Base-by-base conservation (phyloP, 768 basidiomycete genomes). In the Amanita inopinata region DNA sequence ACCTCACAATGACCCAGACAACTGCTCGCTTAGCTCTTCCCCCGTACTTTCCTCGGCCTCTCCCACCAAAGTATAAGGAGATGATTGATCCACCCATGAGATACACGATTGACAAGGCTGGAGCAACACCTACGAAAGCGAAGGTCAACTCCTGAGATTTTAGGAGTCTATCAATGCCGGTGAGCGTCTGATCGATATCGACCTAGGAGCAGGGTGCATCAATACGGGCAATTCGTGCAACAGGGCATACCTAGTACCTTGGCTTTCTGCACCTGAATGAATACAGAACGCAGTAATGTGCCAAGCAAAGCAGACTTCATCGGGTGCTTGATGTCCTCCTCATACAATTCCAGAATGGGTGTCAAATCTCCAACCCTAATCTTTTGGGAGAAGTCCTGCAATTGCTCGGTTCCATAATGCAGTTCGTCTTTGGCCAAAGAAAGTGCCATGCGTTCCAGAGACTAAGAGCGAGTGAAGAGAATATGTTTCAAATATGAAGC, bases 111-210 rank as follows among this genome's bases (percentile, higher is more conserved):
- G 82, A 75, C 37, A 97, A 62, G 0, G 85, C 82, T 6, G 94
- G 94, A 0, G 94, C 92, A 11, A 98, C 83, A 50, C 93, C 93
- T 46, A 97, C 91, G 54, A 97, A 97, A 4, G 87, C 94, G 53
- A 99, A 99, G 1, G 91, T 96, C 33, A 96, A 68, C 56, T 94
- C 89, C 61, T 96, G 92, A 1, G 89, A 93, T 51, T 83, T 89
- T 49, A 98, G 78, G 42, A 98, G 67, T 55, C 84, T 90, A 60
- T 97, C 94, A 50, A 98, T 92, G 4, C 93, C 93, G 6, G 79
- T 68, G 31, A 97, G 67, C 0, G 92, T 83, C 60, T 93, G 80
- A 49, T 93, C 87, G 40, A 96, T 78, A 59, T 97, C 94, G 46
- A 93, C 89, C 87, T 91, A 8, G 27, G 19, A 38, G 6, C 27